A percentile compares a stretch with the other conserved stretches of the same genome.
These are phyloP conservation scores for Tribonema minus DNA, from an alignment of 108 stramenopile genomes.

Conservation along the genomic window DNA sequence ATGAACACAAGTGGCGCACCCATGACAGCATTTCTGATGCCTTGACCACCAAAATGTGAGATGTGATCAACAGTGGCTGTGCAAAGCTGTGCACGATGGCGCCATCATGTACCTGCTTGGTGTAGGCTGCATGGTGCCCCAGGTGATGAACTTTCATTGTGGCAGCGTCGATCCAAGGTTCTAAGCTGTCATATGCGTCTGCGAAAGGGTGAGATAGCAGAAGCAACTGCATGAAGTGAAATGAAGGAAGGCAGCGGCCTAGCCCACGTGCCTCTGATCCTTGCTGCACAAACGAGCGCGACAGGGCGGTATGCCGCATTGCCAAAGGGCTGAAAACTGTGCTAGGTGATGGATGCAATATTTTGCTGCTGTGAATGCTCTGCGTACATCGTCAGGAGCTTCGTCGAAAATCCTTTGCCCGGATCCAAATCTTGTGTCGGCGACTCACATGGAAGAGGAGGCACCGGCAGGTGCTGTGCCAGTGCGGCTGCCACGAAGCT, in stretches of 20 bases:
- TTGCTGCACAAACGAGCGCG: not conserved
- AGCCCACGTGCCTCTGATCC: not conserved
- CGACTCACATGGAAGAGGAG: slow-evolving; percentile 50
- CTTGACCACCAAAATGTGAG: too few relatives aligned
- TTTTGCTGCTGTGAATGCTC: not conserved
- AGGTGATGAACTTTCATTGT: slow-evolving; percentile 27
- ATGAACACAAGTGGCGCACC: too few relatives aligned
- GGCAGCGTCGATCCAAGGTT: not conserved
- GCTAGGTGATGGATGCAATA: too few relatives aligned
- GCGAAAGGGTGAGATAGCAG: not conserved
- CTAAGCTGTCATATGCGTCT: not conserved
- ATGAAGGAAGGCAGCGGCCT: not conserved
- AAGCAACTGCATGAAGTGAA: not conserved
- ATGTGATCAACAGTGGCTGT: too few relatives aligned
- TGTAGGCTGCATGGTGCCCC: slow-evolving; percentile 40
- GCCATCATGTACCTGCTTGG: slow-evolving; percentile 35
- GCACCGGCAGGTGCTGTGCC: slow-evolving; percentile 41
- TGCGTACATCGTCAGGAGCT: not conserved
- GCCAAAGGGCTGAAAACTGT: too few relatives aligned
- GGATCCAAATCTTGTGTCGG: not conserved
- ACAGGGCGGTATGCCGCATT: not conserved
- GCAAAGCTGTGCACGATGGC: too few relatives aligned
- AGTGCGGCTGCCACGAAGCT: too few relatives aligned
- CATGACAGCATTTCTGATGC: too few relatives aligned
- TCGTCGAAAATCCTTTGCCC: not conserved